Conservation (phyloP, 306 rosid species). For the Vigna mungo region DNA sequence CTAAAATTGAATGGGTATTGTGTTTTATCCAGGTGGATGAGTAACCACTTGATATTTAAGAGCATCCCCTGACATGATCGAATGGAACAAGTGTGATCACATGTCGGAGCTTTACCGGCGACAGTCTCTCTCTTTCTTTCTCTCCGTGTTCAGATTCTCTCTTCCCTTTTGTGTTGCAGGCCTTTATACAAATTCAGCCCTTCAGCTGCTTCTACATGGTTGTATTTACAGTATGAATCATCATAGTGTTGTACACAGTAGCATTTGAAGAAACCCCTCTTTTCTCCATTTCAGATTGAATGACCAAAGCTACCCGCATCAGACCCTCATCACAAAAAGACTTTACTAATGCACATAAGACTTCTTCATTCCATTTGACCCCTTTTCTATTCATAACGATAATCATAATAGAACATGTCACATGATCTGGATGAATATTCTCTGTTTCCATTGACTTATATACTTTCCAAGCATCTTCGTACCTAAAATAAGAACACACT, state of each 20-base stretch:
- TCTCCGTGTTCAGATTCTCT: no score
- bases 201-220: conserved; percentile 86
- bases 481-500: conserved; percentile 59
- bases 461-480: conserved; percentile 75
- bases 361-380: conserved; percentile 80
- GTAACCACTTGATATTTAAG: no score
- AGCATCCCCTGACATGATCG: no score
- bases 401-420: conserved; percentile 82
- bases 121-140: no score
- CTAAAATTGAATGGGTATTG: no score
- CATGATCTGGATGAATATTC: conserved; percentile 73
- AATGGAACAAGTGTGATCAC: no score
- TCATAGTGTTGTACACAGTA: conserved; percentile 76
- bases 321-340: conserved; percentile 87
- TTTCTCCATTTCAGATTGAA: conserved; percentile 79
- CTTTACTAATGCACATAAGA: conserved; percentile 77
- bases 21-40: no score
- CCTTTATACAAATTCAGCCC: no score
- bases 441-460: conserved; percentile 78
- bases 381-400: conserved; percentile 81
- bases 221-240: conserved; percentile 74
- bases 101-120: no score
- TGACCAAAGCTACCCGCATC: conserved; percentile 77
- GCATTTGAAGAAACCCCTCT: conserved; percentile 72
- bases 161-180: no score